A percentile compares a stretch with the other conserved stretches of the same genome.
These are phyloP conservation scores for Phaeolepiota aurea DNA, from an alignment of 768 basidiomycete genomes.

Conservation along the genomic window DNA sequence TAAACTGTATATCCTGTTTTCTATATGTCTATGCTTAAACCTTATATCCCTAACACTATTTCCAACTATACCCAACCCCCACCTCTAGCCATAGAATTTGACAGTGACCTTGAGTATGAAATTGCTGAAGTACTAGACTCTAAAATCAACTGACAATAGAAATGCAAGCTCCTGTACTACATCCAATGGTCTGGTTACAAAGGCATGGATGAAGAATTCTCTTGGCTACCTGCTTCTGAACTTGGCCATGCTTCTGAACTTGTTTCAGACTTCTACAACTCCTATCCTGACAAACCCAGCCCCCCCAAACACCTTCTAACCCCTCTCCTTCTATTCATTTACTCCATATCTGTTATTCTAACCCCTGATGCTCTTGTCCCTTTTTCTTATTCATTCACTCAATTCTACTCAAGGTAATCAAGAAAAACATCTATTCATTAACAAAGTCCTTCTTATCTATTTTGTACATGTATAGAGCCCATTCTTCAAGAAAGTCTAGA, in stretches of 20 bases:
- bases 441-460: too few species aligned
- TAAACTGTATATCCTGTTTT: conserved; percentile 11
- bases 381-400: too few species aligned
- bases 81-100: neutral
- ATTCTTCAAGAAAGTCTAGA: too few species aligned
- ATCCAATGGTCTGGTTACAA: too few species aligned
- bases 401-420: too few species aligned
- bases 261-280: neutral
- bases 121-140: neutral
- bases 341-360: too few species aligned
- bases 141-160: neutral
- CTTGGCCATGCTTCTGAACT: neutral
- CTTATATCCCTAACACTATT: neutral
- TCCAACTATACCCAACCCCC: neutral
- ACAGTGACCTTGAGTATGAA: neutral
- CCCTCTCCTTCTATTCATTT: too few species aligned
- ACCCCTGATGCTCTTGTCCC: too few species aligned
- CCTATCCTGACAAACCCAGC: neutral
- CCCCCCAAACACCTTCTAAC: too few species aligned
- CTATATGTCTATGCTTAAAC: conserved; percentile 9
- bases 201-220: neutral
- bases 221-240: neutral
- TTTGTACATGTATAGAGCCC: too few species aligned
- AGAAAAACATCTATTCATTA: too few species aligned
- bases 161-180: too few species aligned